Evolutionary conservation across 139 green algal species (phyloP), one percentile per base, ranked within the genome.

Genomic region (Tetradesmus lagerheimii): DNA sequence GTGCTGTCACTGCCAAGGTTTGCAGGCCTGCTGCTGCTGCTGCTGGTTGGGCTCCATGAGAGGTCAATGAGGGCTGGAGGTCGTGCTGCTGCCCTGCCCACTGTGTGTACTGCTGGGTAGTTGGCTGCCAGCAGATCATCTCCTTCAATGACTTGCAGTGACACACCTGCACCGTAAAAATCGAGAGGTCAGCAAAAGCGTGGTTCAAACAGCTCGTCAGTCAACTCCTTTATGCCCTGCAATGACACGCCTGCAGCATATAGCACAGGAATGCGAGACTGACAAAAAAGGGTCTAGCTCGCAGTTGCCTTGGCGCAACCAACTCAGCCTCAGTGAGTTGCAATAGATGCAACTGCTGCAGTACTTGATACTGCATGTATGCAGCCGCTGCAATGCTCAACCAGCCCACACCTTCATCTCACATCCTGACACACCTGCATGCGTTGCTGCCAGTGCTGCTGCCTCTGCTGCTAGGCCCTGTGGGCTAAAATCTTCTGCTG

Each of bases 41-140:
- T 84, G 18, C 71, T 39, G 9, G 85, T 86, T 29, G 87, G 89
- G 20, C 20, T 18, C 87, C 90, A 95, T 34, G 18, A 27, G 23
- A 95, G 37, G 76, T 95, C 91, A 15, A 95, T 67, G 45, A 95
- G 78, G 2, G 57, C 43, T 16, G 93, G 45, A 47, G 90, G 50
- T 34, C 89, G 89, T 90, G 89, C 43, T 39, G 81, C 86, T 41
- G 95, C 95, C 39, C 95, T 87, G 5, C 94, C 95, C 6, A 96
- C 95, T 4, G 92, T 95, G 81, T 97, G 95, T 3, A 97, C 89
- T 34, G 92, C 91, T 12, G 95, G 95, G 86, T 93, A 97, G 87
- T 93, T 88, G 1, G 83, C 34, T 4, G 67, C 50, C 38, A 97
- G 87, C 83, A 97, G 93, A n/a, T 93, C 89, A 12, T 96, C 94